Evolutionary conservation across 371 early-diverging fungal species (phyloP).

Genomic region (Apophysomyces elegans): DNA sequence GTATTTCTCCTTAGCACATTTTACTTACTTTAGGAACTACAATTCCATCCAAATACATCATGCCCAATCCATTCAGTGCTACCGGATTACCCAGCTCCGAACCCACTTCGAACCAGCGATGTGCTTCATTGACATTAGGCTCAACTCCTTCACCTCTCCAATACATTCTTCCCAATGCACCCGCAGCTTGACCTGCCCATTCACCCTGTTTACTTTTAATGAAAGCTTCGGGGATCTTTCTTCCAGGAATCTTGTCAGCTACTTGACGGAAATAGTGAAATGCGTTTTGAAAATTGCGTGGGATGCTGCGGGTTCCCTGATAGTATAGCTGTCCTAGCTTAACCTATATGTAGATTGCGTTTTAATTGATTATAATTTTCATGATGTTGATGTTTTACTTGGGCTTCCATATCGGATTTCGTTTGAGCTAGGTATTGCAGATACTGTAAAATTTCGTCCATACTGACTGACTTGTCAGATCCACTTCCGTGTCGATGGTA

Average conservation of each 20-base stretch:
- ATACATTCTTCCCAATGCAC: conserved; percentile 85
- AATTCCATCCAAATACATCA: conserved; percentile 80
- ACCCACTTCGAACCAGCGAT: conserved; percentile 78
- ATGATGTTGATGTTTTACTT: conserved; percentile 42
- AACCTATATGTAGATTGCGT: conserved; percentile 43
- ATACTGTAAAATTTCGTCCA: conserved; percentile 83
- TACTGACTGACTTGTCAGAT: conserved; percentile 45
- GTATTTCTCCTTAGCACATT: background rate
- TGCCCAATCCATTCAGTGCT: conserved; percentile 76
- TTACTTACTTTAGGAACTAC: conserved; percentile 49
- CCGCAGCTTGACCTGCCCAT: conserved; percentile 72
- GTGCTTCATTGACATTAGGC: conserved; percentile 61
- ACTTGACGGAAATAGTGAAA: conserved; percentile 58
- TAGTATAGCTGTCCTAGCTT: conserved; percentile 82
- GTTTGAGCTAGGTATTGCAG: conserved; percentile 75
- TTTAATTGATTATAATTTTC: background rate
- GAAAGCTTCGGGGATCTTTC: conserved; percentile 28
- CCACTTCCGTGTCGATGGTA: conserved; percentile 21
- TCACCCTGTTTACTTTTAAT: conserved; percentile 31
- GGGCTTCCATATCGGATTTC: conserved; percentile 64
- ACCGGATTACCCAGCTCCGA: conserved; percentile 64
- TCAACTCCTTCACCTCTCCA: conserved; percentile 91
- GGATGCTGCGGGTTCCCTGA: conserved; percentile 69
- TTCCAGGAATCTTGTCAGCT: conserved; percentile 33
- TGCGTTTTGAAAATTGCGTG: conserved; percentile 71